Conservation (phyloP, 2,329 filamentous ascomycete species). For the Aschersonia sp. region DNA sequence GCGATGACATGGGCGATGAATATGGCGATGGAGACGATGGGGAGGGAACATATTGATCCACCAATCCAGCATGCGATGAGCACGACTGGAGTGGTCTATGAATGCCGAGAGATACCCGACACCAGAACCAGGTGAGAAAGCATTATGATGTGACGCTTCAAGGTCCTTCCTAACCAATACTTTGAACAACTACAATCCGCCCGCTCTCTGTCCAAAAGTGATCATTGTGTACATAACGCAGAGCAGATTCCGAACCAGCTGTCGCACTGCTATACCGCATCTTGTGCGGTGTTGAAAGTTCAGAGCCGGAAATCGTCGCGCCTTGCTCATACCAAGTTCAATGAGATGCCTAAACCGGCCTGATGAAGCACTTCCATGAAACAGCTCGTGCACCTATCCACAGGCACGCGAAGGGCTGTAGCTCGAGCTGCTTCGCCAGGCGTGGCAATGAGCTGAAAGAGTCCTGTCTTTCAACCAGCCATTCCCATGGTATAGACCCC, state of each 20-base stretch:
- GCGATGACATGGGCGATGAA: slow-evolving; percentile 38
- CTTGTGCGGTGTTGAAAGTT: too few species aligned
- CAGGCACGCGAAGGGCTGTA: too few species aligned
- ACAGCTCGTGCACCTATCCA: too few species aligned
- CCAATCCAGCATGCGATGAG: background rate
- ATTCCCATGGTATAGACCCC: slow-evolving; percentile 20
- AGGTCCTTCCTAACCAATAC: background rate
- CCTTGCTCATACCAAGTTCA: too few species aligned
- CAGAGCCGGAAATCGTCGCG: too few species aligned
- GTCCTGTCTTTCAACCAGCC: slow-evolving; percentile 9
- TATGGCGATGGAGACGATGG: slow-evolving; percentile 37
- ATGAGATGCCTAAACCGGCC: too few species aligned
- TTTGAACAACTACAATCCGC: background rate
- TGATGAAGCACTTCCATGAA: too few species aligned
- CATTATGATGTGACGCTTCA: too few species aligned
- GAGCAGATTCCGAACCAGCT: background rate
- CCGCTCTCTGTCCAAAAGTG: background rate
- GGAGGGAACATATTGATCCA: slow-evolving; percentile 22
- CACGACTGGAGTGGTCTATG: background rate
- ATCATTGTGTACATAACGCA: background rate
- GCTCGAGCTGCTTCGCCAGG: too few species aligned
- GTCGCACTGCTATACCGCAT: too few species aligned
- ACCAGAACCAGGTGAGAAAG: too few species aligned
- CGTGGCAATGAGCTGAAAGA: background rate
- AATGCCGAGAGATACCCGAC: too few species aligned